Evolutionary conservation across 768 basidiomycete species (phyloP).

Genomic region (Amanita rimosa): DNA sequence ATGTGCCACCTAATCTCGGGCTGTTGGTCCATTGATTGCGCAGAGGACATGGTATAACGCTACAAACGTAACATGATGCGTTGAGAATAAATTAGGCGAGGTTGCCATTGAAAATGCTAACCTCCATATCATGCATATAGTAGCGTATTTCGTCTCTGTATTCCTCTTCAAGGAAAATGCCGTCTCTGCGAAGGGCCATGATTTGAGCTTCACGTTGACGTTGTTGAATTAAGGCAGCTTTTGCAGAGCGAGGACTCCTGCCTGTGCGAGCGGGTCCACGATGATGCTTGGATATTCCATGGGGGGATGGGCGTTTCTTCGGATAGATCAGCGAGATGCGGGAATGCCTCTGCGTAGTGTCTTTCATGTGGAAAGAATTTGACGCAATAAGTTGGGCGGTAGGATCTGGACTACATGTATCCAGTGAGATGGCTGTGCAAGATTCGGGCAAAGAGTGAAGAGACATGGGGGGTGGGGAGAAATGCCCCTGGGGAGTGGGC

Average conservation of each 20-base stretch:
- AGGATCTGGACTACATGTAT: conserved; percentile 28
- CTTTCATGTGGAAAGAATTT: conserved; percentile 61
- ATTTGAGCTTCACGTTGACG: conserved; percentile 63
- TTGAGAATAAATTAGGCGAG: conserved; percentile 11
- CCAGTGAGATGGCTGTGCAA: conserved; percentile 13
- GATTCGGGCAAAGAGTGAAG: conserved; percentile 15
- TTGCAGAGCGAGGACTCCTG: conserved; percentile 58
- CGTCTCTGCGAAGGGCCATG: conserved; percentile 56
- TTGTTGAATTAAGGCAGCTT: conserved; percentile 47
- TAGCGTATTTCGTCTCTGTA: conserved; percentile 86
- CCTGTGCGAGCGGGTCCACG: conserved; percentile 30
- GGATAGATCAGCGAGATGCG: conserved; percentile 61
- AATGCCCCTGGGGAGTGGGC: background rate
- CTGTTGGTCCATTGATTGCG: conserved; percentile 96
- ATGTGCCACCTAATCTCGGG: conserved; percentile 99
- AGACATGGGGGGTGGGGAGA: conserved; percentile 12
- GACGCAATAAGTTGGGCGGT: conserved; percentile 31
- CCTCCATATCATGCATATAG: conserved; percentile 99
- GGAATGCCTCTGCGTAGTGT: conserved; percentile 52
- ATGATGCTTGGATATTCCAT: conserved; percentile 62
- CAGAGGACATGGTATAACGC: conserved; percentile 84
- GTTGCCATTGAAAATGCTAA: conserved; percentile 28
- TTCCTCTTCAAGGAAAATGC: conserved; percentile 84
- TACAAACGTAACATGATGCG: conserved; percentile 17
- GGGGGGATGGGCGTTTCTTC: conserved; percentile 77